phyloP scores from a whole-genome alignment of 257 asterid genomes.

The Cynanchum wilfordii region DNA sequence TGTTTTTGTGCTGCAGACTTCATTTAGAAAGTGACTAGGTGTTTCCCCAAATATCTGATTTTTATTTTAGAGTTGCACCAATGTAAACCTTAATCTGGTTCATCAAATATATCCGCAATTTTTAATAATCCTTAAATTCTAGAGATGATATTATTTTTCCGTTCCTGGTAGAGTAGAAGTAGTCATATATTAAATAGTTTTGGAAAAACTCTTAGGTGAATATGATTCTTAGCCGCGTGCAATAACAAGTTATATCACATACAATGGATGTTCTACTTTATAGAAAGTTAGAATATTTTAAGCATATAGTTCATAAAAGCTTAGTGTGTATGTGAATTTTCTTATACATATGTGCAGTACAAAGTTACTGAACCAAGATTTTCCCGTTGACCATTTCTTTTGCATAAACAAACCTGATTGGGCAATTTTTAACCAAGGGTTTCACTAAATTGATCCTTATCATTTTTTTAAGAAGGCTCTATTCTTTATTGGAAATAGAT shows the following conservation, averaged over 20 bases:
- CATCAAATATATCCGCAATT: background rate
- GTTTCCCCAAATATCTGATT: background rate
- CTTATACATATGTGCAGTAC: background rate
- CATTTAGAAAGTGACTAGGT: background rate
- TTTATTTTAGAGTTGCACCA: background rate
- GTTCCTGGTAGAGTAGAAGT: background rate
- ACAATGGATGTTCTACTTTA: background rate
- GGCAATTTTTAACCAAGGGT: background rate
- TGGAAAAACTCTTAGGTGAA: background rate
- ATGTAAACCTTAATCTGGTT: background rate
- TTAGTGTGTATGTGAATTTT: background rate
- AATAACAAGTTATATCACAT: background rate
- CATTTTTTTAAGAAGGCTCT: background rate
- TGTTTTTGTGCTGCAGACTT: background rate
- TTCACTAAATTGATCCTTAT: no score
- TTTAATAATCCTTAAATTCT: background rate
- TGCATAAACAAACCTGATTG: background rate
- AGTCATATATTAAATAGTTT: background rate
- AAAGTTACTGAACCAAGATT: background rate
- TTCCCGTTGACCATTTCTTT: background rate
- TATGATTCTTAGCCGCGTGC: background rate
- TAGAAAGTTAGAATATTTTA: background rate
- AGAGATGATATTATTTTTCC: background rate
- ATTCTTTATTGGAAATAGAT: no score
- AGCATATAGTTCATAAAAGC: background rate